Percentiles rank a stretch among this genome's conserved stretches.
Evolutionary conservation across 169 alveolate genomes (phyloP).

Genomic region (Miamiensis avidus): DNA sequence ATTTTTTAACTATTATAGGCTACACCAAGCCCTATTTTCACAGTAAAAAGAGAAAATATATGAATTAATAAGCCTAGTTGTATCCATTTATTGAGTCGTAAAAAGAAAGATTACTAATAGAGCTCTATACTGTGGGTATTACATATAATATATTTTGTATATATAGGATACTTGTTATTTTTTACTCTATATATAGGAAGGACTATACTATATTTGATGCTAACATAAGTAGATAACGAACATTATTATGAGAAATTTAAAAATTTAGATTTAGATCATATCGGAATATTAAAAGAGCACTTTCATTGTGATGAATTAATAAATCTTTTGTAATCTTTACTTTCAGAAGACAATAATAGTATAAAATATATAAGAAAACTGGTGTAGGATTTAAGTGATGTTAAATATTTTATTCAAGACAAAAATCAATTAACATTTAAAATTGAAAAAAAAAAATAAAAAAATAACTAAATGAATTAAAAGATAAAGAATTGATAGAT

Average conservation of each 20-base stretch:
- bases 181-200: not conserved
- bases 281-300: not conserved
- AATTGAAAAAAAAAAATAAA: no score
- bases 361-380: no score
- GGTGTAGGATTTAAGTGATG: not conserved
- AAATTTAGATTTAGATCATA: not conserved
- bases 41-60: not conserved
- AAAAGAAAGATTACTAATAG: not conserved
- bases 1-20: not conserved
- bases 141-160: not conserved
- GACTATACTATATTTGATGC: not conserved
- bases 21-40: not conserved
- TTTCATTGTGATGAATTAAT: no score
- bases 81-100: not conserved
- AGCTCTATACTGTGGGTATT: not conserved
- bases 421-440: no score
- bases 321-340: not conserved
- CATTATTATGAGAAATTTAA: no score
- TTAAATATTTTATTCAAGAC: not conserved
- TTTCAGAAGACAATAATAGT: not conserved
- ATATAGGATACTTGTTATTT: not conserved
- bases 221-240: no score
- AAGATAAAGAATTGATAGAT: not conserved
- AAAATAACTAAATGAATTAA: no score
- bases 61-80: not conserved